A percentile compares a stretch with the other conserved stretches of the same genome.
Evolutionary conservation across 2,329 filamentous ascomycete species (phyloP).

Genomic region (Scedosporium minutisporum): DNA sequence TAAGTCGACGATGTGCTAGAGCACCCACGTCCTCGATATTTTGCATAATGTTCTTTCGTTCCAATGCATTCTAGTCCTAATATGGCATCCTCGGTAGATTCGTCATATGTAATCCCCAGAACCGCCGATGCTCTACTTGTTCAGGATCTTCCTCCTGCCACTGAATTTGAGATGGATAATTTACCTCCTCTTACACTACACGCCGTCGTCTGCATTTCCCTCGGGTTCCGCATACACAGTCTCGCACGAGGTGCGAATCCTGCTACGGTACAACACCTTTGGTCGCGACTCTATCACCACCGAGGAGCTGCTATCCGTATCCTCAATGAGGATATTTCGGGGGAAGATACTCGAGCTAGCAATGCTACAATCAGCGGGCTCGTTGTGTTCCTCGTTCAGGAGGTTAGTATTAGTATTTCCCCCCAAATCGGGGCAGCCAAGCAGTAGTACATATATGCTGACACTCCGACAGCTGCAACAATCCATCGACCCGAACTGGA

Average conservation of each 20-base stretch:
- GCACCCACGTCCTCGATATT: no score
- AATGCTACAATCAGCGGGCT: slow-evolving; percentile 10
- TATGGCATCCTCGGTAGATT: slow-evolving; percentile 9
- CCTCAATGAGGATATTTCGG: slow-evolving; percentile 9
- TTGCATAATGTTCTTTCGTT: no score
- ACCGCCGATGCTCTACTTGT: slow-evolving; percentile 18
- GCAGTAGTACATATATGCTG: neutral
- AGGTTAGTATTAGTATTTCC: slow-evolving; percentile 1
- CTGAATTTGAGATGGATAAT: slow-evolving; percentile 1
- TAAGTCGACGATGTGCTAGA: neutral
- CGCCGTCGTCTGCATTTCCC: slow-evolving; percentile 8
- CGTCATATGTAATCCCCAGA: slow-evolving; percentile 16
- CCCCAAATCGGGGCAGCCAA: neutral
- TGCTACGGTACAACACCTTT: slow-evolving; percentile 2
- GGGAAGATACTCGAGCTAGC: slow-evolving; percentile 7
- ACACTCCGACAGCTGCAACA: slow-evolving; percentile 7
- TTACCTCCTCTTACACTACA: slow-evolving; percentile 8
- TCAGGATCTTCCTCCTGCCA: neutral
- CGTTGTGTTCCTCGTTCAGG: slow-evolving; percentile 8
- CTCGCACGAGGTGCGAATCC: slow-evolving; percentile 6
- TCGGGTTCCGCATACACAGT: slow-evolving; percentile 10
- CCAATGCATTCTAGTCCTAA: neutral
- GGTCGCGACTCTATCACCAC: slow-evolving; percentile 9
- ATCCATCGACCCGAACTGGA: slow-evolving; percentile 9
- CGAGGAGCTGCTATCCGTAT: slow-evolving; percentile 10